Conservation (phyloP, 1,139 yeast genomes). For the Kodamaea sp. region DNA sequence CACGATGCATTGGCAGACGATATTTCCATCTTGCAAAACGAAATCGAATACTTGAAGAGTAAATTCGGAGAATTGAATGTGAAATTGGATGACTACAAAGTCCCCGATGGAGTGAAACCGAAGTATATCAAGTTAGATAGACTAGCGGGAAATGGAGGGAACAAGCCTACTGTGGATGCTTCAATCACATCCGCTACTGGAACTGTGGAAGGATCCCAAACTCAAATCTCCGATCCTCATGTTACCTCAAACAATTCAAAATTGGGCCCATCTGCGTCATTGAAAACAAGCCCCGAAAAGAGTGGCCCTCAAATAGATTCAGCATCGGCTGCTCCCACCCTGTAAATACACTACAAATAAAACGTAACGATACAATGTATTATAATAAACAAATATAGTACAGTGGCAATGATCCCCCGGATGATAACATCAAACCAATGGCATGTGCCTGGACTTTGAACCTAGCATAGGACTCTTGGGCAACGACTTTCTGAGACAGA, state of each 20-base stretch:
- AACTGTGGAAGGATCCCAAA: no score
- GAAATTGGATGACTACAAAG: constrained; percentile 46
- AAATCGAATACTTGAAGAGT: constrained; percentile 60
- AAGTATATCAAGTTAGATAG: constrained; percentile 33
- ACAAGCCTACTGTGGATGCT: no score
- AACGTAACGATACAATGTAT: constrained; percentile 11
- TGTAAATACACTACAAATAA: constrained; percentile 6
- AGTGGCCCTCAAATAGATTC: no score
- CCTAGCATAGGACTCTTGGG: constrained; percentile 1
- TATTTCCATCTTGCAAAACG: constrained; percentile 66
- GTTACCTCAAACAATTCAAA: no score
- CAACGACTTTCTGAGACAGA: constrained; percentile 1
- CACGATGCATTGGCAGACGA: constrained; percentile 70
- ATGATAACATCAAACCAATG: not conserved
- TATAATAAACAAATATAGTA: constrained; percentile 12
- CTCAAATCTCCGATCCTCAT: no score
- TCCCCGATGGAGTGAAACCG: constrained; percentile 51
- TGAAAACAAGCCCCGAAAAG: no score
- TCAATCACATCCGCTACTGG: no score
- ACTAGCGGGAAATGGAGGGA: no score
- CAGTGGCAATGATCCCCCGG: constrained; percentile 6
- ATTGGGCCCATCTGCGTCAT: no score
- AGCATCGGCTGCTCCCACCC: no score
- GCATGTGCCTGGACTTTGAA: not conserved
- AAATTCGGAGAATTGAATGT: constrained; percentile 43